A percentile compares a stretch with the other conserved stretches of the same genome.
phyloP scores from a whole-genome alignment of 108 stramenopile genomes.

The Seminavis robusta region DNA sequence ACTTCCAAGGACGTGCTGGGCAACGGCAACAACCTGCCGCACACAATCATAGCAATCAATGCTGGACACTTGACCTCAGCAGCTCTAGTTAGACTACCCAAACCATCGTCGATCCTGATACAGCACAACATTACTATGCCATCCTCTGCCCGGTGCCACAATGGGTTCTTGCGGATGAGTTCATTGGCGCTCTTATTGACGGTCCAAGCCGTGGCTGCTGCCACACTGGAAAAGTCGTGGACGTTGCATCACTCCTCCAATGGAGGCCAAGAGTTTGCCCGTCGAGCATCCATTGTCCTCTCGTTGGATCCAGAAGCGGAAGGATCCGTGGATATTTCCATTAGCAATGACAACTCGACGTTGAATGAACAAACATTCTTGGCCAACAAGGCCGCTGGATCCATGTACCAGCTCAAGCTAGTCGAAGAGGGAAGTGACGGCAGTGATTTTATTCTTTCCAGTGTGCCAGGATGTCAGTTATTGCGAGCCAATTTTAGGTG shows the following conservation, averaged over 20 bases:
- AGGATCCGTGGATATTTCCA: background rate
- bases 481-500: constrained; percentile 54
- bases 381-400: constrained; percentile 28
- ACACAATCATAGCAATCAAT: too few species aligned
- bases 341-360: constrained; percentile 7
- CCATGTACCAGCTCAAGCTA: constrained; percentile 52
- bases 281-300: background rate
- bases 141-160: too few species aligned
- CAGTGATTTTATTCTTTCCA: constrained; percentile 24
- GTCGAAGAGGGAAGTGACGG: constrained; percentile 14
- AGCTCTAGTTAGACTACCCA: too few species aligned
- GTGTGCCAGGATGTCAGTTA: constrained; percentile 52
- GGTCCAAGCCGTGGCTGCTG: constrained; percentile 6
- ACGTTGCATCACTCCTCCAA: constrained; percentile 39
- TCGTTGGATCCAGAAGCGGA: background rate
- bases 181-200: too few species aligned
- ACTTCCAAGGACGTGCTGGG: too few species aligned
- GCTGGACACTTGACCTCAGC: too few species aligned
- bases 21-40: too few species aligned
- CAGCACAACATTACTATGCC: too few species aligned
- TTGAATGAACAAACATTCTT: constrained; percentile 9
- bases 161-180: too few species aligned
- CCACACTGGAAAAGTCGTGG: constrained; percentile 22
- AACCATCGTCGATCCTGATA: too few species aligned
- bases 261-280: constrained; percentile 18